These are phyloP conservation scores for Pyronema domesticum DNA, from an alignment of 495 filamentous ascomycete genomes.

Conservation along the genomic window DNA sequence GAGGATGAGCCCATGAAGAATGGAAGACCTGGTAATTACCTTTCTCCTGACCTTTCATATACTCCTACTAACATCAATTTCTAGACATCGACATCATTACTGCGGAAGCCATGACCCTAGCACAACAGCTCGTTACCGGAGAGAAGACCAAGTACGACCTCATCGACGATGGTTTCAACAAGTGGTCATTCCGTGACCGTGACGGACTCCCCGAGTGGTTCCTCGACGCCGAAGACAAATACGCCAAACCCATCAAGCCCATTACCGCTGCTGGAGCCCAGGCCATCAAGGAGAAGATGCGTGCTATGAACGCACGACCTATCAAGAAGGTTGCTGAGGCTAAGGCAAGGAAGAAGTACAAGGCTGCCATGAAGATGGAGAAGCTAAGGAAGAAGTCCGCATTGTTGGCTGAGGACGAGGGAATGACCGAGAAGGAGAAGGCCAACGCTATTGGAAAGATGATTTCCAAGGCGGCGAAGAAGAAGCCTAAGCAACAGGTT, in stretches of 20 bases:
- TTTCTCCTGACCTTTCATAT: not conserved
- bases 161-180: constrained; percentile 84
- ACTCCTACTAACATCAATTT: constrained; percentile 23
- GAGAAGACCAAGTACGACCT: constrained; percentile 60
- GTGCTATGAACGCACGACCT: constrained; percentile 83
- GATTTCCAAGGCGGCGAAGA: constrained; percentile 64
- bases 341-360: constrained; percentile 89
- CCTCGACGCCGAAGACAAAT: constrained; percentile 72
- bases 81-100: constrained; percentile 95
- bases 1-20: constrained; percentile 47
- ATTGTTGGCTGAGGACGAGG: constrained; percentile 67
- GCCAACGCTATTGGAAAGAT: constrained; percentile 63
- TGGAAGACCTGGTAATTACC: constrained; percentile 45
- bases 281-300: constrained; percentile 89
- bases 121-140: constrained; percentile 75
- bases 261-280: constrained; percentile 74
- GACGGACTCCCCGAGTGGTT: constrained; percentile 98
- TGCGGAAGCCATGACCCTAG: constrained; percentile 96
- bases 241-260: constrained; percentile 68
- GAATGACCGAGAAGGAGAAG: constrained; percentile 88
- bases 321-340: constrained; percentile 99
- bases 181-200: constrained; percentile 70
- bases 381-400: constrained; percentile 91
- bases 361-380: constrained; percentile 75
- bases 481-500: constrained; percentile 65